Base-by-base conservation (phyloP, 2,329 filamentous ascomycete genomes). In the Talaromyces rugulosus region DNA sequence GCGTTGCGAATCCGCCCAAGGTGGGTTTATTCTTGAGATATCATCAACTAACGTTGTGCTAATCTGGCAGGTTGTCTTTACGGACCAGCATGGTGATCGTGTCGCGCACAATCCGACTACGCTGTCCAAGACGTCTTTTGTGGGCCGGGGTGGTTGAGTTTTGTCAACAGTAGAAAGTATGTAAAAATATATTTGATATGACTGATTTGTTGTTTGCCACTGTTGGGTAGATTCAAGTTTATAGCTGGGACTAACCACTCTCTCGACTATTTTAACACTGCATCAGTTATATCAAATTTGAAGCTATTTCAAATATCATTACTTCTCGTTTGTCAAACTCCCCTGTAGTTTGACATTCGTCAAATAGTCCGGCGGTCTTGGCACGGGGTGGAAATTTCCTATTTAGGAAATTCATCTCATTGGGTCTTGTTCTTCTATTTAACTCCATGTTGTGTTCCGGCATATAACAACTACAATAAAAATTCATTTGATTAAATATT, bases 81-180 rank as follows among this genome's bases (percentile, higher is more conserved):
- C 54, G 7, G 67, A 71, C 42, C 70, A 72, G 56, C 68, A 72
- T 52, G 68, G 68, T n/a, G 67, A 71, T 34, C 62, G 59, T 28
- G 68, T 71, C 14, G 66, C 67, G 28, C 70, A 71, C 54, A 67
- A 68, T 58, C 71, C 70, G 3, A 64, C 51, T 18, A 67, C 66
- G 14, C 42, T 70, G 42, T 64, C 64, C 56, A 72, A 69, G 62
- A 63, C 60, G 34, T 62, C 60, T 47, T 16, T 11, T 47, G n/a
- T 2, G 18, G 18, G 11, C 5, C 14, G 36, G 36, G 36, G 14
- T 1, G 6, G 12, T 40, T n/a, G 36, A 40, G 12, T 40, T 16
- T 40, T 16, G 5, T 40, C 1, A 5, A 36, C 5, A 40, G 14
- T 40, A 40, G 36, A 40, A n/a, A n/a, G 14, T 40, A n/a, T n/a